Evolutionary conservation across 1,284 basidiomycete genomes (phyloP), one percentile per base, ranked within the genome.

Genomic region (Tilletia setariae): DNA sequence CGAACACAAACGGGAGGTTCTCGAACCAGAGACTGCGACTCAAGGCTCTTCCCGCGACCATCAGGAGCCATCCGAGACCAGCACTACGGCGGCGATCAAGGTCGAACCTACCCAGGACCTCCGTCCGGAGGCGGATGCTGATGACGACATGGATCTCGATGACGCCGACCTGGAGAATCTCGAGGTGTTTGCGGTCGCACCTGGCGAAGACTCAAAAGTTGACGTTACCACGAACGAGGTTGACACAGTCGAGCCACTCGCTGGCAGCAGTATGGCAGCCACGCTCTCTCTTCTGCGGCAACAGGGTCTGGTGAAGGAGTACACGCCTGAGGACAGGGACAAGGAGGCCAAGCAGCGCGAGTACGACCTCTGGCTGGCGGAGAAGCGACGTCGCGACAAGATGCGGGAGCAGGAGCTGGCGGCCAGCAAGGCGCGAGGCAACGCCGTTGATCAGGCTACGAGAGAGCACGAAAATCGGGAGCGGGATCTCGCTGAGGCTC

Each of bases 391-490:
- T 46, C 87, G 89, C 68, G 85, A 91, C 67, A 87, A 90, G 8
- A 87, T 91, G 74, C 88, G 92, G 43, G 94, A 96, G 77, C 79
- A 91, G 59, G 93, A 95, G 68, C 87, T 87, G 61, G 83, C 90
- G 69, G 74, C 74, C 8, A 72, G 72, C 43, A 78, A 78, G 49
- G 76, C 78, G 35, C 74, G 74, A 11, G 78, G 78, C 9, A 70
- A 68, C 13, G 73, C 76, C 9, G 94, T 91, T 83, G 94, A 96
- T 81, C 95, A 98, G 84, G 90, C 92, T 23, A 90, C 92, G 71
- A 88, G 94, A 67, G 96, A 98, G 84, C 94, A 92, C 81, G 93
- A 97, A 84, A 97, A 97, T 80, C 88, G 92, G 68, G 82, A 90
- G 75, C 89, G 94, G 30, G 96, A 98, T 79, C 90, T 94, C 81